phyloP scores from a whole-genome alignment of 2,329 filamentous ascomycete genomes.

The Venturia aucupariae region DNA sequence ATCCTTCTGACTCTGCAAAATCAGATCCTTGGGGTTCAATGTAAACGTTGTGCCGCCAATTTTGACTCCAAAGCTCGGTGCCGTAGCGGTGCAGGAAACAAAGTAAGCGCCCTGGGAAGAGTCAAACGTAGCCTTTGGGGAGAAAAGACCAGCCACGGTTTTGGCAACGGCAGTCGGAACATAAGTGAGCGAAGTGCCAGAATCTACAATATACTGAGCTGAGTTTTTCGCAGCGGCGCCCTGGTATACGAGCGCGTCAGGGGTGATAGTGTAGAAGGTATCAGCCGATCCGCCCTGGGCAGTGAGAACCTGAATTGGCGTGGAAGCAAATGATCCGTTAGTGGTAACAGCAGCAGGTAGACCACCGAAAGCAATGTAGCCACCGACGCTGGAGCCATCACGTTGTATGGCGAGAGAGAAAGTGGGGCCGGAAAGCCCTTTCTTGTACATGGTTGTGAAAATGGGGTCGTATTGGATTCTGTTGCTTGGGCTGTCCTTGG shows the following conservation, averaged over 20 bases:
- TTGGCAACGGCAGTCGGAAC: slow-evolving; percentile 29
- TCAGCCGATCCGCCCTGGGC: slow-evolving; percentile 16
- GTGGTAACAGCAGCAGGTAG: slow-evolving; percentile 36
- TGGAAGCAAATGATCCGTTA: slow-evolving; percentile 25
- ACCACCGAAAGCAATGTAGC: slow-evolving; percentile 41
- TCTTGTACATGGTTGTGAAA: slow-evolving; percentile 41
- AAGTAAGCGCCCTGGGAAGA: slow-evolving; percentile 25
- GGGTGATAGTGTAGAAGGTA: slow-evolving; percentile 30
- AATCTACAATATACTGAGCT: slow-evolving; percentile 34
- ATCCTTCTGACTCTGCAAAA: slow-evolving; percentile 21
- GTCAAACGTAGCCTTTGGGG: slow-evolving; percentile 31
- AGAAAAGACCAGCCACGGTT: slow-evolving; percentile 33
- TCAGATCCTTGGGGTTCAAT: slow-evolving; percentile 25
- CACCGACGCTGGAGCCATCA: slow-evolving; percentile 23
- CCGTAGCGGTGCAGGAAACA: slow-evolving; percentile 34
- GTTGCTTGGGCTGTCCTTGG: slow-evolving; percentile 18
- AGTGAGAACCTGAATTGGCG: slow-evolving; percentile 27
- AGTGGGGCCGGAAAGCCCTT: slow-evolving; percentile 34
- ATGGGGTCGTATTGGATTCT: slow-evolving; percentile 39
- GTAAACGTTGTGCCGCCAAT: slow-evolving; percentile 30
- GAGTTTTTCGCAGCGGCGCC: slow-evolving; percentile 4
- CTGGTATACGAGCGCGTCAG: slow-evolving; percentile 25
- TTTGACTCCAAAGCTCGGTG: slow-evolving; percentile 33
- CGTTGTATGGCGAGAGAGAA: slow-evolving; percentile 42
- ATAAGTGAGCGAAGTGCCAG: slow-evolving; percentile 34